Percentiles rank a stretch among this genome's conserved stretches.
Evolutionary conservation across 345 rosid species (phyloP).

Genomic region (Erysimum cheiranthoides): DNA sequence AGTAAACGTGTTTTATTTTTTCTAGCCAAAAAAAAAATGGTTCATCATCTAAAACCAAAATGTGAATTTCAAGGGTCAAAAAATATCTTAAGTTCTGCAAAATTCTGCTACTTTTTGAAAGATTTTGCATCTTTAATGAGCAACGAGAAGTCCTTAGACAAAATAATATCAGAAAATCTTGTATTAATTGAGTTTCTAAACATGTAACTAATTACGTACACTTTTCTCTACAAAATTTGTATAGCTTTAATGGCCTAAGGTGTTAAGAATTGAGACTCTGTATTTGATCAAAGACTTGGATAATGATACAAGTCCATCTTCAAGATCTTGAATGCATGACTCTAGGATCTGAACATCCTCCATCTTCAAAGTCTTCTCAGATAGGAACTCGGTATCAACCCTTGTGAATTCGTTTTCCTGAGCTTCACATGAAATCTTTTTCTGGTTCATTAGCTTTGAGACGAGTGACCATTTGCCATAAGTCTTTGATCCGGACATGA

Average conservation of each 20-base stretch:
- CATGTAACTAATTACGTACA: background rate
- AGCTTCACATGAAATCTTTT: background rate
- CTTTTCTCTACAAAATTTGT: background rate
- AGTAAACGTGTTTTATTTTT: too few relatives aligned
- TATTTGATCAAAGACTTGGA: conserved; percentile 36
- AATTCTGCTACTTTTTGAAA: background rate
- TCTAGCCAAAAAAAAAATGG: too few relatives aligned
- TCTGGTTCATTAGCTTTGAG: conserved; percentile 32
- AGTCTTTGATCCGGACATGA: conserved; percentile 34
- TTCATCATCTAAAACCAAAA: too few relatives aligned
- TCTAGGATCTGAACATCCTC: conserved; percentile 45
- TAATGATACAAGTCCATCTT: conserved; percentile 45
- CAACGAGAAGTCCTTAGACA: background rate
- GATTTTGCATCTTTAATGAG: background rate
- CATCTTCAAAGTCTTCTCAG: conserved; percentile 12
- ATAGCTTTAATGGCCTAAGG: background rate
- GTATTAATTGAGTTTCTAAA: background rate
- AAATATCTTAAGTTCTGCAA: too few relatives aligned
- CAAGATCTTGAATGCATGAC: conserved; percentile 50
- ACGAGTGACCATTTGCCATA: conserved; percentile 11
- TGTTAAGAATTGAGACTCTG: background rate
- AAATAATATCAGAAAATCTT: background rate
- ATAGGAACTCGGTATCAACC: conserved; percentile 37
- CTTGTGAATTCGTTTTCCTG: conserved; percentile 22
- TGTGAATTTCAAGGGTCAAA: too few relatives aligned